phyloP scores from a whole-genome alignment of 2,329 filamentous ascomycete genomes.

The Colletotrichum endophyticum region DNA sequence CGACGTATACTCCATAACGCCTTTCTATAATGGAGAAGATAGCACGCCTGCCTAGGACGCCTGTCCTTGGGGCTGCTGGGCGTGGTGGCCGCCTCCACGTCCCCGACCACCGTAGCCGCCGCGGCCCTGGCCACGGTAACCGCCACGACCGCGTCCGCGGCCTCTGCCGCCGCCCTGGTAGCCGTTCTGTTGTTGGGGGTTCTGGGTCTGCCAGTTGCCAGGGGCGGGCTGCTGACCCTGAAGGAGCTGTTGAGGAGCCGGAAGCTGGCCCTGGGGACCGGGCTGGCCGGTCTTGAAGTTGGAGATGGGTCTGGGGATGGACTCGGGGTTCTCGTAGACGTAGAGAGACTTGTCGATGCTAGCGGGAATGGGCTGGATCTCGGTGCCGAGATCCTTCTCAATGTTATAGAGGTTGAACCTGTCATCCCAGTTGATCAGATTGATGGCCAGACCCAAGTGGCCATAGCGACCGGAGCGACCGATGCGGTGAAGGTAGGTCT shows the following conservation, averaged over 20 bases:
- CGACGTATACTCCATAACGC: slow-evolving; percentile 17
- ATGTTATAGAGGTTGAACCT: slow-evolving; percentile 99
- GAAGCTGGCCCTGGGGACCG: slow-evolving; percentile 29
- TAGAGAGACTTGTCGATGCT: slow-evolving; percentile 98
- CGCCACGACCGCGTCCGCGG: slow-evolving; percentile 26
- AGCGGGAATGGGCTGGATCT: slow-evolving; percentile 94
- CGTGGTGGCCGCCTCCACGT: slow-evolving; percentile 17
- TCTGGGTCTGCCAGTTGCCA: slow-evolving; percentile 32
- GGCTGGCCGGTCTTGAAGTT: slow-evolving; percentile 42
- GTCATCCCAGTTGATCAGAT: slow-evolving; percentile 99
- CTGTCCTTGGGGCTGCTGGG: slow-evolving; percentile 25
- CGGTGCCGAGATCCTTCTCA: slow-evolving; percentile 94
- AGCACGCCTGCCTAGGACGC: slow-evolving; percentile 32
- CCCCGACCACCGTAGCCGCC: slow-evolving; percentile 15
- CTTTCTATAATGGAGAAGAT: slow-evolving; percentile 10
- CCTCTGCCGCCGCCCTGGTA: slow-evolving; percentile 35
- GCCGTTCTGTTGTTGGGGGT: slow-evolving; percentile 32
- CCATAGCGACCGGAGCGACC: slow-evolving; percentile 97
- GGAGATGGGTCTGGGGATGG: slow-evolving; percentile 81
- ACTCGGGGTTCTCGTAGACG: slow-evolving; percentile 96
- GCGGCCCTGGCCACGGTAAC: slow-evolving; percentile 21
- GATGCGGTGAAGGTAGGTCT: slow-evolving; percentile 98
- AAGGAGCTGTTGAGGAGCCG: slow-evolving; percentile 16
- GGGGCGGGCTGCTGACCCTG: slow-evolving; percentile 29
- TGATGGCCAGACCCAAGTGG: slow-evolving; percentile 96